Base-by-base conservation (phyloP, 495 filamentous ascomycete species). In the Acidiella bohemica region DNA sequence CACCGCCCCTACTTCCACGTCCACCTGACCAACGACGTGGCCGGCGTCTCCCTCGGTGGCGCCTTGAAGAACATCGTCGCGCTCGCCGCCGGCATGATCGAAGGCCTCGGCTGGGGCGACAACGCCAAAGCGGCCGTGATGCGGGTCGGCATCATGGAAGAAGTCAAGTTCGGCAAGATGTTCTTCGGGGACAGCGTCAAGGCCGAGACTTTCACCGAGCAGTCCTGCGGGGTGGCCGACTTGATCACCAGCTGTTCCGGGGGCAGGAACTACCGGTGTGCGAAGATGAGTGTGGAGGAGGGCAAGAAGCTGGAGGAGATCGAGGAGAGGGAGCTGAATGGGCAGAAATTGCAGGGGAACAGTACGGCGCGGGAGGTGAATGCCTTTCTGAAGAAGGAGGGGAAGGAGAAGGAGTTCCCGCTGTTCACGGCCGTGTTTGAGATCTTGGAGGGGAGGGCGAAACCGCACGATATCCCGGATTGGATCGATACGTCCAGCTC, bases 31-130 rank as follows among this genome's bases (percentile, higher is more conserved):
- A 79, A 70, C 22, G 92, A 99, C 51, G 88, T 96, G 5, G 92
- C 86, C 4, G 92, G 92, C 46, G 87, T 94, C 8, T 94, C 90
- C 10, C 81, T 99, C 39, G 81, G 85, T 21, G 92, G 92, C 12
- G 92, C 92, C 1, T 70, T 99, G 38, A 99, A 99, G 66, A 99
- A 99, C 63, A 81, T 99, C 46, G 81, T 99, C 39, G 92, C 92
- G 9, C 63, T 99, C 6, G 86, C 87, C 2, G 86, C 90, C 6
- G 92, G 92, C 38, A 96, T 90, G 66, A 85, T 96, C 41, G 84
- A 88, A 37, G 92, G 92, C 13, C 73, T 88, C 47, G 86, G 87
- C 43, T 99, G 92, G 92, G 92, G 88, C 35, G 57, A 68, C 37
- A 67, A 80, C 41, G 53, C 66, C 18, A 51, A 46, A 32, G 45